phyloP scores from a whole-genome alignment of 2,329 filamentous ascomycete species.

The Amauroascus verrucosus region DNA sequence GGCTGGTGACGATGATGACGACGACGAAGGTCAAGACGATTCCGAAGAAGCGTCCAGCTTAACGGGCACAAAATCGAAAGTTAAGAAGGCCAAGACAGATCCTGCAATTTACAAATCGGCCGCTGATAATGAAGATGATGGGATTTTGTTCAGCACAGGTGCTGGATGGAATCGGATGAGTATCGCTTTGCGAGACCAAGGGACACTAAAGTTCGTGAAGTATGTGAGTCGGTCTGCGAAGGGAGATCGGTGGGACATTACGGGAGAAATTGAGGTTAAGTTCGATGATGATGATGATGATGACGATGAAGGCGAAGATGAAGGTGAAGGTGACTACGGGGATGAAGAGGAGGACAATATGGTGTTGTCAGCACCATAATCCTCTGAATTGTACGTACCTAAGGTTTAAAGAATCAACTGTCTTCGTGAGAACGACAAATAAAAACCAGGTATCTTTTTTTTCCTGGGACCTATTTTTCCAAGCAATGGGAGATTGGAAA shows the following conservation, averaged over 20 bases:
- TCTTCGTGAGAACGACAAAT: no score
- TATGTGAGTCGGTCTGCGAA: constrained; percentile 75
- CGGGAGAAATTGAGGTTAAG: constrained; percentile 63
- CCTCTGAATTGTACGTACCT: no score
- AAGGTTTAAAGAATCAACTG: no score
- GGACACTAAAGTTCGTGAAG: constrained; percentile 86
- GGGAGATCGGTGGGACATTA: constrained; percentile 89
- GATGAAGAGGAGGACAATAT: not conserved
- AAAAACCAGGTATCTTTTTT: no score
- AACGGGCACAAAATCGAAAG: constrained; percentile 24
- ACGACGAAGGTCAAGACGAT: constrained; percentile 47
- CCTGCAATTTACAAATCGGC: constrained; percentile 79
- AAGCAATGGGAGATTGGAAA: no score
- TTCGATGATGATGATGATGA: constrained; percentile 44
- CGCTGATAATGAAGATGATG: constrained; percentile 57
- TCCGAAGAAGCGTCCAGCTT: constrained; percentile 25
- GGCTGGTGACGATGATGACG: constrained; percentile 65
- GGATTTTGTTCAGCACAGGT: constrained; percentile 57
- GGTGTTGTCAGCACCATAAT: no score
- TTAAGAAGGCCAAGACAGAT: constrained; percentile 42
- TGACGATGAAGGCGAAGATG: constrained; percentile 19
- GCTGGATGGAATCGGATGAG: constrained; percentile 83
- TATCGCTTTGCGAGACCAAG: constrained; percentile 77
- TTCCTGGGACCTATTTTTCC: no score
- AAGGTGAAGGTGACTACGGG: not conserved